Base-by-base conservation (phyloP, 768 basidiomycete species). In the Trametes elegans region DNA sequence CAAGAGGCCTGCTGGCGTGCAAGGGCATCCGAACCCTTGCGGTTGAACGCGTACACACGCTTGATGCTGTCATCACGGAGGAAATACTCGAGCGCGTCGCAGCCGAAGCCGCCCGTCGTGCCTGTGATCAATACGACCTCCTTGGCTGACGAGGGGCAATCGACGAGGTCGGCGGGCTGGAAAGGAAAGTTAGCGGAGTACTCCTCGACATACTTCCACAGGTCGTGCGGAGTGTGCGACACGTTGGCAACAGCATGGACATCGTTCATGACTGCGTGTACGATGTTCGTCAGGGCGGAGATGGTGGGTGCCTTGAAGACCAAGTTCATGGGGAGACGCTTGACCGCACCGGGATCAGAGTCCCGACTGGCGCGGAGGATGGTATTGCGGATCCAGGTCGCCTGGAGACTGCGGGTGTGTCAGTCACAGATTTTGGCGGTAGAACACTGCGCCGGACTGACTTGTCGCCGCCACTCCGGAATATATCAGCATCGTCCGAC, bases 251-350 rank as follows among this genome's bases (percentile, higher is more conserved):
- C 29, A 5, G 42, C 23, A 3, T 41, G 24, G 21, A 42, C 28
- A 21, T 57, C 39, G 34, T 23, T 19, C 4, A 41, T 21, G 27
- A 19, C 50, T 26, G 4, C 39, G 7, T 34, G 19, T 18, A 67
- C 49, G 28, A 59, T 67, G 11, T 23, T 49, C 39, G 57, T 39
- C 49, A 66, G 66, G 5, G 67, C 52, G 42, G 66, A 62, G 26
- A 79, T 71, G 3, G 75, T 73, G 1, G 79, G 78, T 11, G 75
- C 65, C 16, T 67, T 65, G 40, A 71, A 73, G 7, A 81, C 70
- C 47, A 75, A 50, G 46, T 67, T 65, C 10, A 62, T 58, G 5
- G 67, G 60, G 7, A 80, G 44, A 2, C 38, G 47, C 9, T 56
- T 52, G 9, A 55, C 54, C 13, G 62, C 50, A 39, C 55, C 39